Conservation (phyloP, 352 stramenopile genomes). For the Globisporangium middletonii region DNA sequence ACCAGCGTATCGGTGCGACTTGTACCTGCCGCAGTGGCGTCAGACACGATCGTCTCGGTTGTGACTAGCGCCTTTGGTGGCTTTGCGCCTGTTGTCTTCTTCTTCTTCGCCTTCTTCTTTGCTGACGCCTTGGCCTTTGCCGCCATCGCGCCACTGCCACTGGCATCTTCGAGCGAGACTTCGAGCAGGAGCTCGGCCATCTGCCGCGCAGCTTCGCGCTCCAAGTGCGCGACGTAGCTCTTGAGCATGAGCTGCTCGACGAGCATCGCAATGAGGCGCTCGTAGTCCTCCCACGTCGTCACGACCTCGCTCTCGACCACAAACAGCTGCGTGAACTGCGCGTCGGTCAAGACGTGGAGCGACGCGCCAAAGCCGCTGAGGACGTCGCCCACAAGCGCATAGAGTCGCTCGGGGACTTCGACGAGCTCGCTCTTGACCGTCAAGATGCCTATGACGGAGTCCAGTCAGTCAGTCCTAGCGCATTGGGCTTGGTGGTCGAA, state of each 20-base stretch:
- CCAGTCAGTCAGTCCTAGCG: background rate
- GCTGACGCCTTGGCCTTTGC: background rate
- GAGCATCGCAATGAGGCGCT: constrained; percentile 79
- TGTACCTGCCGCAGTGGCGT: background rate
- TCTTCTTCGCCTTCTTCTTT: constrained; percentile 33
- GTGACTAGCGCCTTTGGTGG: background rate
- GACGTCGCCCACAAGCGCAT: constrained; percentile 58
- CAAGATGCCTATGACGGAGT: constrained; percentile 43
- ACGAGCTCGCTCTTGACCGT: constrained; percentile 84
- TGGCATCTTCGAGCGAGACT: constrained; percentile 30
- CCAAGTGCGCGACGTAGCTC: constrained; percentile 63
- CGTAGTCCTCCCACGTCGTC: constrained; percentile 77
- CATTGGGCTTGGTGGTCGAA: background rate
- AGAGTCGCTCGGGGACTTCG: constrained; percentile 55
- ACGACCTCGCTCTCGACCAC: constrained; percentile 75
- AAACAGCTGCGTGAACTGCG: constrained; percentile 66
- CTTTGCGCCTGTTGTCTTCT: constrained; percentile 34
- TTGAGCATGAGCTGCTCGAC: constrained; percentile 78
- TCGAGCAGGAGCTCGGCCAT: constrained; percentile 75
- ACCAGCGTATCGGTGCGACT: background rate
- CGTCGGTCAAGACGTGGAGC: constrained; percentile 54
- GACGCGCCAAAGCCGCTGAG: constrained; percentile 56
- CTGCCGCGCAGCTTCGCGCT: constrained; percentile 59
- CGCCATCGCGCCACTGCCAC: background rate
- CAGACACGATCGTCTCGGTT: background rate